These are phyloP conservation scores for Hypoxylon sp. DNA, from an alignment of 2,329 filamentous ascomycete genomes.

Conservation along the genomic window DNA sequence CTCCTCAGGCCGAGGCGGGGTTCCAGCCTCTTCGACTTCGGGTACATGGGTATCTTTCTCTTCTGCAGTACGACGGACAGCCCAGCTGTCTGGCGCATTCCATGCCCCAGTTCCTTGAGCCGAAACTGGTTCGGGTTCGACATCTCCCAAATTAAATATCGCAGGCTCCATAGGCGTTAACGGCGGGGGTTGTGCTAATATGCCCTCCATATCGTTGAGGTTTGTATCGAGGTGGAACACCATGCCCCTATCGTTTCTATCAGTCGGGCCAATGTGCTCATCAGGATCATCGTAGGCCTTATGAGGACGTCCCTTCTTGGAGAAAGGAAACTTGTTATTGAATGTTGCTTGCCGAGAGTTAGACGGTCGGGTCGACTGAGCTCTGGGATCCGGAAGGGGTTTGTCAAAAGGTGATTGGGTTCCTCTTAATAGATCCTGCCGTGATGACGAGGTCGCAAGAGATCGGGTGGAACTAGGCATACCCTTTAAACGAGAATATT, in stretches of 20 bases:
- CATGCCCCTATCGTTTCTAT: constrained; percentile 71
- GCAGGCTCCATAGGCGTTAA: constrained; percentile 78
- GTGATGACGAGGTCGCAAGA: constrained; percentile 66
- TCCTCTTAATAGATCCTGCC: constrained; percentile 61
- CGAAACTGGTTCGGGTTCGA: constrained; percentile 51
- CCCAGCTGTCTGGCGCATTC: constrained; percentile 98
- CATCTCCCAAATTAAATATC: constrained; percentile 56
- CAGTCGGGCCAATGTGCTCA: constrained; percentile 72
- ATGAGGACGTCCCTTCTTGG: constrained; percentile 67
- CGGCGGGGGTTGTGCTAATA: constrained; percentile 79
- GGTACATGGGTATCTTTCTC: constrained; percentile 70
- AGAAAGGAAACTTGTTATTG: constrained; percentile 75
- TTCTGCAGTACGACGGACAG: constrained; percentile 81
- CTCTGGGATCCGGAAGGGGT: constrained; percentile 51
- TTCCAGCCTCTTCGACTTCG: constrained; percentile 78
- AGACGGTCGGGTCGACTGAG: constrained; percentile 46
- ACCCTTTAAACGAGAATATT: constrained; percentile 61
- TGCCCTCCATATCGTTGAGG: constrained; percentile 91
- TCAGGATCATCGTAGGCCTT: constrained; percentile 67
- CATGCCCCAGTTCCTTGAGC: constrained; percentile 72
- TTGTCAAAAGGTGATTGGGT: constrained; percentile 59
- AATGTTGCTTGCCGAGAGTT: constrained; percentile 66
- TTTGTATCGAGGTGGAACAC: constrained; percentile 89
- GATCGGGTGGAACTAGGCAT: constrained; percentile 68
- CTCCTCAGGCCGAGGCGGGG: constrained; percentile 79